phyloP scores from a whole-genome alignment of 2,329 filamentous ascomycete genomes.

The Colletotrichum brevisporum region DNA sequence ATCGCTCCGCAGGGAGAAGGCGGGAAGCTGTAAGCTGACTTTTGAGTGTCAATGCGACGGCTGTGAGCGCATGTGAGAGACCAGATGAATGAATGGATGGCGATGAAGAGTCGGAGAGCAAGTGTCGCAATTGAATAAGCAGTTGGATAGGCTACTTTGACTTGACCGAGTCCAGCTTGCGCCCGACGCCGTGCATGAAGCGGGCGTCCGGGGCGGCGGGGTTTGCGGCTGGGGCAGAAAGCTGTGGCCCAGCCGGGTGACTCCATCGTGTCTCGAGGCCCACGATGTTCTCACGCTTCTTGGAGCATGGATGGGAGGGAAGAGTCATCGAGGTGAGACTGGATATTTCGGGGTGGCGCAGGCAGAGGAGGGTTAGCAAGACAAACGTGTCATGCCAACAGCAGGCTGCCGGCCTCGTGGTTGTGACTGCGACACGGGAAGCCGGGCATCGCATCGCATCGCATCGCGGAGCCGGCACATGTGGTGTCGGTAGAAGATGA shows the following conservation, averaged over 20 bases:
- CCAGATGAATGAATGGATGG: neutral
- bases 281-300: slow-evolving; percentile 21
- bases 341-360: slow-evolving; percentile 16
- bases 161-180: slow-evolving; percentile 21
- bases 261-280: slow-evolving; percentile 19
- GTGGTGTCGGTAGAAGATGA: slow-evolving; percentile 6
- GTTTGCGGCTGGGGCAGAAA: slow-evolving; percentile 14
- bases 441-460: neutral
- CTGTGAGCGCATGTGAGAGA: neutral
- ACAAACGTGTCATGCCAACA: slow-evolving; percentile 21
- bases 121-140: neutral
- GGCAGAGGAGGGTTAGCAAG: neutral
- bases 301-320: slow-evolving; percentile 15
- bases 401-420: slow-evolving; percentile 3
- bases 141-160: neutral
- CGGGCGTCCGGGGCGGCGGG: slow-evolving; percentile 2
- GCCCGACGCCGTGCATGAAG: slow-evolving; percentile 22
- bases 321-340: slow-evolving; percentile 14
- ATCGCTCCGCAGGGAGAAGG: slow-evolving; percentile 6
- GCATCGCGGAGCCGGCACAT: neutral
- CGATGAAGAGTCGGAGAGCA: neutral
- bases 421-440: slow-evolving; percentile 13
- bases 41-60: neutral
- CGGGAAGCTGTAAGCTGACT: neutral
- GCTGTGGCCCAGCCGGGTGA: slow-evolving; percentile 21